Percentiles rank a stretch among this genome's conserved stretches.
phyloP scores from a whole-genome alignment of 768 basidiomycete species.

The Exidia glandulosa region DNA sequence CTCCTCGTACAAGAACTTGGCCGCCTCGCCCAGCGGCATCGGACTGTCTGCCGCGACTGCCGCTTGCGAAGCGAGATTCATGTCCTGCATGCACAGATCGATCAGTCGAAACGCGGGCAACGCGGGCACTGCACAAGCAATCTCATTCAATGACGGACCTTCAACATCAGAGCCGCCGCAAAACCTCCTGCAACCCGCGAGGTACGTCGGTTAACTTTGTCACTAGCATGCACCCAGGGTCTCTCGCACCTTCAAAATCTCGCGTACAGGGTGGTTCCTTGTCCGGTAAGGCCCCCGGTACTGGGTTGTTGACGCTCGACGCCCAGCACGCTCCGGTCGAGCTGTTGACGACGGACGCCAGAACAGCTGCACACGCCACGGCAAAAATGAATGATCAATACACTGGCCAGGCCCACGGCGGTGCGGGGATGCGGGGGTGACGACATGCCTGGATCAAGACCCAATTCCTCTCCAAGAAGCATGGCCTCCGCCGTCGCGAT shows the following conservation, averaged over 20 bases:
- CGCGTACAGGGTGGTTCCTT: constrained; percentile 75
- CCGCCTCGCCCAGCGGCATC: constrained; percentile 56
- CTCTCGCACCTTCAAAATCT: constrained; percentile 50
- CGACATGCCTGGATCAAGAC: constrained; percentile 46
- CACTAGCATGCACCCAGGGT: neutral
- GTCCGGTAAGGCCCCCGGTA: constrained; percentile 56
- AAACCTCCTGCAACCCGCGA: constrained; percentile 43
- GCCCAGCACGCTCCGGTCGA: constrained; percentile 80
- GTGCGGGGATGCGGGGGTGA: too few species aligned
- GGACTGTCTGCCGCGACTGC: constrained; percentile 38
- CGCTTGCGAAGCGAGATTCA: constrained; percentile 66
- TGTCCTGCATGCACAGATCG: constrained; percentile 44
- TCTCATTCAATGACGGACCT: constrained; percentile 31
- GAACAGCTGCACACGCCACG: constrained; percentile 32
- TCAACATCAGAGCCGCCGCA: constrained; percentile 72
- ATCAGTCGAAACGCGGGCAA: neutral
- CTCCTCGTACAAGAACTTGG: constrained; percentile 49
- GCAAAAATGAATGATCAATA: constrained; percentile 1
- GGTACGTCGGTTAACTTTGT: neutral
- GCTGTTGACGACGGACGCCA: constrained; percentile 78
- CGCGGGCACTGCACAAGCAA: neutral
- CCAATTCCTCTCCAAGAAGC: constrained; percentile 75
- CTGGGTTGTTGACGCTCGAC: constrained; percentile 79
- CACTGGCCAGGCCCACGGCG: too few species aligned
- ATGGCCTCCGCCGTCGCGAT: constrained; percentile 84